These are phyloP conservation scores for Haematococcus sp. DNA, from an alignment of 139 green algal genomes.

Conservation along the genomic window DNA sequence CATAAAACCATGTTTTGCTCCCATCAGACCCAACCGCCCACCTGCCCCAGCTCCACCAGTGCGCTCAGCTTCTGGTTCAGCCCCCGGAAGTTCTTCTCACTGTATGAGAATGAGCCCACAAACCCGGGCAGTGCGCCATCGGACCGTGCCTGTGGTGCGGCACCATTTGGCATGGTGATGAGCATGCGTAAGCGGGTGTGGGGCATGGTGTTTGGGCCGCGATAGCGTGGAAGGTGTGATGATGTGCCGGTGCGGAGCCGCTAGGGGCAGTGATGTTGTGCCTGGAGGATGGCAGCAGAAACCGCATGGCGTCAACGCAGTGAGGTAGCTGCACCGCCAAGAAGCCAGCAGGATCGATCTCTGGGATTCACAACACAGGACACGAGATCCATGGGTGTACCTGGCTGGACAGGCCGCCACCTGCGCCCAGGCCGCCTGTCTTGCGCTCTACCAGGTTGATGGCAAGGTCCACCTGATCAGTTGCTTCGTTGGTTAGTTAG, in stretches of 20 bases:
- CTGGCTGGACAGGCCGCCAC: conserved; percentile 76
- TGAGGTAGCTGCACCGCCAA: too few species aligned
- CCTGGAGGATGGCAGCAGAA: too few species aligned
- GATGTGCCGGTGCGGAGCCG: too few species aligned
- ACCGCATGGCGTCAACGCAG: too few species aligned
- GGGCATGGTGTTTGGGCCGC: too few species aligned
- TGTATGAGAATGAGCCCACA: conserved; percentile 82
- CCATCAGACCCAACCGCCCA: conserved; percentile 6
- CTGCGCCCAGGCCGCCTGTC: conserved; percentile 80
- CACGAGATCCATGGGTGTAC: not conserved
- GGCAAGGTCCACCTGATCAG: conserved; percentile 73
- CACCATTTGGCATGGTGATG: not conserved
- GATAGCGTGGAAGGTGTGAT: too few species aligned
- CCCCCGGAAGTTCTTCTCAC: conserved; percentile 88
- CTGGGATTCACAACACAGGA: too few species aligned
- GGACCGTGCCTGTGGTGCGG: conserved; percentile 12
- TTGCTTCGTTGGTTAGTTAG: too few species aligned
- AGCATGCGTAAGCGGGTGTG: not conserved
- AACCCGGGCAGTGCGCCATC: conserved; percentile 79
- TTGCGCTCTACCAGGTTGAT: conserved; percentile 88
- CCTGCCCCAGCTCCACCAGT: conserved; percentile 72
- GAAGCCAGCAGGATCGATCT: too few species aligned
- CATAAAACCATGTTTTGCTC: too few species aligned
- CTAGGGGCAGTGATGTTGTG: too few species aligned
- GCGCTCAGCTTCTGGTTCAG: conserved; percentile 86